These are phyloP conservation scores for Aspergillus novofumigatus DNA, from an alignment of 2,329 filamentous ascomycete genomes.

Conservation along the genomic window DNA sequence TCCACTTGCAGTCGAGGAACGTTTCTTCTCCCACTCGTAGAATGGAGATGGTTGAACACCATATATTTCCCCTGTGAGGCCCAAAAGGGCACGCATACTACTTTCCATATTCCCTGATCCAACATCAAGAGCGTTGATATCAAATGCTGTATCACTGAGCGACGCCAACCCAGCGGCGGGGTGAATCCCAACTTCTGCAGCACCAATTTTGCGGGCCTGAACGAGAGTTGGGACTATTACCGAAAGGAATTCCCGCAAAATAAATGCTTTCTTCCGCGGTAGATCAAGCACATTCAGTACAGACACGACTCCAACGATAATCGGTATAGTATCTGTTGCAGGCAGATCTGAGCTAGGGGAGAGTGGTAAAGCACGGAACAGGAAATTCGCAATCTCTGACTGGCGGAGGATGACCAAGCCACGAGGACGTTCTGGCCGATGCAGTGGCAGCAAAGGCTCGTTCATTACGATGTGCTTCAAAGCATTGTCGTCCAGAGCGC, in stretches of 20 bases:
- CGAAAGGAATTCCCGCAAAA: conserved; percentile 78
- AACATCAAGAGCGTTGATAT: conserved; percentile 41
- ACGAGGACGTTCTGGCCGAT: conserved; percentile 32
- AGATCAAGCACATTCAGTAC: conserved; percentile 76
- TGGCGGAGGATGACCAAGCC: conserved; percentile 48
- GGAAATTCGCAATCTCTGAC: conserved; percentile 59
- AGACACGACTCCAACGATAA: conserved; percentile 82
- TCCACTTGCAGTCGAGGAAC: conserved; percentile 16
- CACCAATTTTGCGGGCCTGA: conserved; percentile 85
- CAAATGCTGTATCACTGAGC: conserved; percentile 53
- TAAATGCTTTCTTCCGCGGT: conserved; percentile 84
- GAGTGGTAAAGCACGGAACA: conserved; percentile 68
- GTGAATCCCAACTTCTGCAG: conserved; percentile 94
- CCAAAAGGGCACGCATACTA: conserved; percentile 37
- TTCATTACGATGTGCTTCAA: conserved; percentile 58
- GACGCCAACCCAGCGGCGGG: conserved; percentile 82
- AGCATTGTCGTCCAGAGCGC: conserved; percentile 48
- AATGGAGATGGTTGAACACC: conserved; percentile 37
- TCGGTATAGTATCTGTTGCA: conserved; percentile 69
- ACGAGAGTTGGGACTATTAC: conserved; percentile 80
- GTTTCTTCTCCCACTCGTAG: conserved; percentile 29
- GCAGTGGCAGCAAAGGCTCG: conserved; percentile 37
- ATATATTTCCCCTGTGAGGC: conserved; percentile 37
- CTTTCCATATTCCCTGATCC: conserved; percentile 40
- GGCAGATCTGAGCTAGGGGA: conserved; percentile 59